Conservation (phyloP, 176 grass and related monocot species). For the Triticum monococcum region DNA sequence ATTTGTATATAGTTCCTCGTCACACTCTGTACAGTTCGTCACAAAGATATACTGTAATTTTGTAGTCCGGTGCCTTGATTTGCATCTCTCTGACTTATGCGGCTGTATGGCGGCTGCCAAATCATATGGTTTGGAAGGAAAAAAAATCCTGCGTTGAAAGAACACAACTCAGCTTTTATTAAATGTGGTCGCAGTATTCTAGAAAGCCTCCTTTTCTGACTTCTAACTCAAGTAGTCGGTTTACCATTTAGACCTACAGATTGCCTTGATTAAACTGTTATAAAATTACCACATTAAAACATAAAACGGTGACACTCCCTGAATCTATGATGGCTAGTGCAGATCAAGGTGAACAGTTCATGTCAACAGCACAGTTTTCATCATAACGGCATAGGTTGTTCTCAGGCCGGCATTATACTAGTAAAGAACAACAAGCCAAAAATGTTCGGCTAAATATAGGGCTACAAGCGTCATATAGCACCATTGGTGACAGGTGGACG, state of each 20-base stretch:
- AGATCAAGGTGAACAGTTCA: neutral
- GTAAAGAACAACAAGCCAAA: conserved; percentile 9
- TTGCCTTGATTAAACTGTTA: neutral
- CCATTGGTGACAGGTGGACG: neutral
- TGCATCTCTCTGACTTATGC: neutral
- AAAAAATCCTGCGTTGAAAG: too few species aligned
- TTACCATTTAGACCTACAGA: neutral
- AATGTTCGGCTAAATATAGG: conserved; percentile 15
- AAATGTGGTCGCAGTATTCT: neutral
- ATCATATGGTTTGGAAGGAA: neutral
- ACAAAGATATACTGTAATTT: too few species aligned
- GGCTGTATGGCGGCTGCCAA: neutral
- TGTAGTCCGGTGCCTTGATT: neutral
- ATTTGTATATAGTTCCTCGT: neutral
- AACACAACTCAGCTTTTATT: neutral
- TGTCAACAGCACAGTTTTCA: neutral
- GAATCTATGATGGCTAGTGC: neutral
- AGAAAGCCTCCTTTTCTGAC: neutral
- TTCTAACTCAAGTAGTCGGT: neutral
- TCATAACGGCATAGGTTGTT: neutral
- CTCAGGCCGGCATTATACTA: conserved; percentile 16
- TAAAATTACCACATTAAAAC: neutral
- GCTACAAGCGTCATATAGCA: neutral
- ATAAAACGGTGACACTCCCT: neutral
- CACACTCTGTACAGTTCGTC: too few species aligned